Evolutionary conservation across 1,139 yeast genomes (phyloP), one percentile per base, ranked within the genome.

Genomic region (Saccharomyces hybrid): DNA sequence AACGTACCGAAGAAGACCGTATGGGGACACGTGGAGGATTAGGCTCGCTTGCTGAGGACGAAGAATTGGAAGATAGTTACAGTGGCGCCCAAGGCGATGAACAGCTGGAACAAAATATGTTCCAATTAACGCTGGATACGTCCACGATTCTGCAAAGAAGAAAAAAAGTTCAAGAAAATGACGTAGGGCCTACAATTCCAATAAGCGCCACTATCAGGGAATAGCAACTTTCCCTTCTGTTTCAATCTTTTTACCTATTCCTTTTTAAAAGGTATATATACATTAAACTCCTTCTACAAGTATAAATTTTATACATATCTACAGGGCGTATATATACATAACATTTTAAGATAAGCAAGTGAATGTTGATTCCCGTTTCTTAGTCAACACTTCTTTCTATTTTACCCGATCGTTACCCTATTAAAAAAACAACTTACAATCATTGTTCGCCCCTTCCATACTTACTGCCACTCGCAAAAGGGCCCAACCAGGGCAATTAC

Each of bases 1-100:
- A 90, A 68, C 83, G 99, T 70, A 82, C 83, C 77, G 96, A 91
- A 46, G 96, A 88, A 72, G 97, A 89, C 66, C 85, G 84, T 25
- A 23, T 31, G 52, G 60, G 55, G 29, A 52, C 50, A 8, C 38
- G 55, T 16, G 55, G 52, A 25, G 55, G 52, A n/a, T 49, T 61
- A 32, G 59, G 57, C 14, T 55, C 57, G 3, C 55, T 63, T 11
- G 55, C 57, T 19, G 68, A 64, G 46, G 60, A 58, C 46, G 63
- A 59, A 4, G 63, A 57, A 44, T 16, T 26, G 5, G 50, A 34
- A 34, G 51, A 48, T n/a, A 32, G n/a, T 16, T n/a, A 32, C 19
- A 31, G 13, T 11, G 23, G 5, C 31, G 56, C 58, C 31, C 58
- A 48, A 57, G 58, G 50, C 49, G 65, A 52, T 38, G 63, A 57